Evolutionary conservation across 1,139 yeast genomes (phyloP).

Genomic region (Suhomyces bokatorum): DNA sequence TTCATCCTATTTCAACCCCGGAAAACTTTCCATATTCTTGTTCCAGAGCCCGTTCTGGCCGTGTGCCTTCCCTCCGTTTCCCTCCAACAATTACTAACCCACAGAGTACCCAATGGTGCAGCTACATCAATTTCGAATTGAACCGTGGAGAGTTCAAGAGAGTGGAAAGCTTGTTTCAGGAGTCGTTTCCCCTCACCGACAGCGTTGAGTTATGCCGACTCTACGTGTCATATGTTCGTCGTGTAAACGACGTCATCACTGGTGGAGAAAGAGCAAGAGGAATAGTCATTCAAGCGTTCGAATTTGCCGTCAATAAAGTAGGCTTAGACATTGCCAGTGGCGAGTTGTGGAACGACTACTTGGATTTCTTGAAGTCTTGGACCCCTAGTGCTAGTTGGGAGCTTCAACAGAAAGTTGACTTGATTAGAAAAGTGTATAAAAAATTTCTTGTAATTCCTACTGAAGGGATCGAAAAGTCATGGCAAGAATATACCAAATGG

Average conservation of each 20-base stretch:
- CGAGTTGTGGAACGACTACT: slow-evolving; percentile 77
- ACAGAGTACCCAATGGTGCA: slow-evolving; percentile 68
- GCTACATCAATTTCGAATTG: slow-evolving; percentile 68
- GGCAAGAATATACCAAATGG: slow-evolving; percentile 83
- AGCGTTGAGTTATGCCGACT: slow-evolving; percentile 69
- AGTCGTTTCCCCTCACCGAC: slow-evolving; percentile 59
- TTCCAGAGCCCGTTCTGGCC: too few species aligned
- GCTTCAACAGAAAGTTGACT: slow-evolving; percentile 77
- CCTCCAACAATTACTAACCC: slow-evolving; percentile 8
- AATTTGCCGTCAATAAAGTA: slow-evolving; percentile 74
- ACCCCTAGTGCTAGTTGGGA: slow-evolving; percentile 84
- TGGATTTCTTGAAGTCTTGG: slow-evolving; percentile 77
- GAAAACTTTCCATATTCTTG: too few species aligned
- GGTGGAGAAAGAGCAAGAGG: slow-evolving; percentile 86
- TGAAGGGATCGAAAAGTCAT: slow-evolving; percentile 68
- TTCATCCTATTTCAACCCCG: too few species aligned
- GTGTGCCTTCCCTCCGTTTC: background rate
- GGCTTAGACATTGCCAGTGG: slow-evolving; percentile 78
- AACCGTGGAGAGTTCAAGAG: slow-evolving; percentile 66
- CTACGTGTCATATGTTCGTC: slow-evolving; percentile 76
- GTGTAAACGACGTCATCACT: slow-evolving; percentile 74
- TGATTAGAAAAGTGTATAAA: slow-evolving; percentile 73
- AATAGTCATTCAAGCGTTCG: slow-evolving; percentile 78
- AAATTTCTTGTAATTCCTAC: slow-evolving; percentile 72
- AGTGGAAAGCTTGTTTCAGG: slow-evolving; percentile 64